Evolutionary conservation across 257 asterid genomes (phyloP), one percentile per base, ranked within the genome.

Genomic region (Forsythia viridissima): DNA sequence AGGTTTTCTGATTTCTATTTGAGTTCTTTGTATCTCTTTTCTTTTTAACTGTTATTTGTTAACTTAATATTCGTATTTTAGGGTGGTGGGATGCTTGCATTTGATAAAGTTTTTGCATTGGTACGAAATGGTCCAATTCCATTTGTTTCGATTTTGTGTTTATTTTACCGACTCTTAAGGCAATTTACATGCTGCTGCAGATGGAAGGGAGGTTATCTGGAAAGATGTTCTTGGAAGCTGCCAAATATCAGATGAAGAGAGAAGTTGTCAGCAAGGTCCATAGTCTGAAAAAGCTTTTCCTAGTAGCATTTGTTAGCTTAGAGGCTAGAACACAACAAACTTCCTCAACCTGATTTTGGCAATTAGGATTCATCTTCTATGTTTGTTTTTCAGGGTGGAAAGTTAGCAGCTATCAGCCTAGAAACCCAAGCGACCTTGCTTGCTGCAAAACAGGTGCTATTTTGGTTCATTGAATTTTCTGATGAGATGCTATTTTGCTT

Each of bases 81-180:
- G 99, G 96, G 97, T 52, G 96, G 99, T 42, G 98, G 98, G 83
- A 86, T 90, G 88, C 88, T 96, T 80, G 91, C 98, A 18, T 52
- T 96, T 80, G 93, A 92, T 85, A 92, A 87, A 84, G 11, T 93
- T 80, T 83, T 91, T 84, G 89, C 86, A 72, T 78, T 82, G 93
- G 98, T 96, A 88, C 80, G 88, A 85, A 61, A 70, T 66, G 46
- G 61, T 85, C 24, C 63, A 8, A 51, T 71, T 79, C 48, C 69
- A 34, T 66, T 88, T 78, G 15, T 44, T 82, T 43, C 52, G 36
- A 77, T 73, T 13, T 7, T 5, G 67, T 70, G 74, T 77, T 80
- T 46, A 30, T 70, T 52, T 85, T 80, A 63, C 70, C 40, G 71
- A 76, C 63, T 52, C 72, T 67, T 30, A 65, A 81, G 37, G 66